These are phyloP conservation scores for Saccharomycopsis schoenii DNA, from an alignment of 805 yeast genomes.

Conservation along the genomic window DNA sequence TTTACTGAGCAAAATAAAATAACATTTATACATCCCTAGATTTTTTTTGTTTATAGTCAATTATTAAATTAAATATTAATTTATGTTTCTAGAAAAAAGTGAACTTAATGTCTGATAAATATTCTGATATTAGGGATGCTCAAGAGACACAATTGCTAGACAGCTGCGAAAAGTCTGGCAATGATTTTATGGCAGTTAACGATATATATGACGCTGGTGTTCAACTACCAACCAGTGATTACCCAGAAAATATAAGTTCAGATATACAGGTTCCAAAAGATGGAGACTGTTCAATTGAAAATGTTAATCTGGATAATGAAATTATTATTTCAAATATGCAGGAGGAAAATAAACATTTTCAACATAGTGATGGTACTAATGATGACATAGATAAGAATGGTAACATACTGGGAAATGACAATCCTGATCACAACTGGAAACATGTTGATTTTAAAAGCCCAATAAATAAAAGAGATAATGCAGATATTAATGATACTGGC, in stretches of 20 bases:
- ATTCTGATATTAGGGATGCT: background rate
- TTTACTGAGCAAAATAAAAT: background rate
- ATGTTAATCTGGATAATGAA: background rate
- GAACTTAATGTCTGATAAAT: background rate
- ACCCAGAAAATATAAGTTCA: slow-evolving; percentile 2
- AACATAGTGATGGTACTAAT: slow-evolving; percentile 22
- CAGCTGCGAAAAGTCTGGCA: background rate
- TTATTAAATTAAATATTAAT: background rate
- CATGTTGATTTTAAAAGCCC: slow-evolving; percentile 24
- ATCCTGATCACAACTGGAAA: slow-evolving; percentile 9
- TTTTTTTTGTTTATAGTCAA: background rate
- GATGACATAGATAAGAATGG: background rate
- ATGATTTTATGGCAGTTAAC: background rate
- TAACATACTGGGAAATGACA: slow-evolving; percentile 9
- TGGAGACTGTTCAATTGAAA: background rate
- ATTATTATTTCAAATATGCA: background rate
- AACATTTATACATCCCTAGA: background rate
- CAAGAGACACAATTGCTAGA: slow-evolving; percentile 1
- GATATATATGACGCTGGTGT: background rate
- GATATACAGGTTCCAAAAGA: background rate
- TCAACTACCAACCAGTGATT: background rate
- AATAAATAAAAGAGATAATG: slow-evolving; percentile 35
- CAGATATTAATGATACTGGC: slow-evolving; percentile 34
- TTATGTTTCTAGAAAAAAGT: background rate
- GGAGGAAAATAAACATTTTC: slow-evolving; percentile 20